Evolutionary conservation across 106 monocot species (phyloP).

Genomic region (Alisma plantagoaquatica): DNA sequence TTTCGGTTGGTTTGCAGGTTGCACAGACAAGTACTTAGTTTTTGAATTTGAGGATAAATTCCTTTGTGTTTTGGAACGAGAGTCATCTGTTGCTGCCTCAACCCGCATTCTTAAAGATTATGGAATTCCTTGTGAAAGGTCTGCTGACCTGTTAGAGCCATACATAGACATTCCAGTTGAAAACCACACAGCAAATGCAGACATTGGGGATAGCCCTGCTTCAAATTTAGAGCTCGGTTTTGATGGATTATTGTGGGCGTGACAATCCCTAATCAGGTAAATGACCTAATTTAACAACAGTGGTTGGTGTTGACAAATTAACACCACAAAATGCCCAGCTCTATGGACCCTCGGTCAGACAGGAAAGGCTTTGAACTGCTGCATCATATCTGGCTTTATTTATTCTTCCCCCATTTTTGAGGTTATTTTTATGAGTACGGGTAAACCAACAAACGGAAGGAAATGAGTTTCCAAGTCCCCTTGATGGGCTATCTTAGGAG

Average conservation of each 20-base stretch:
- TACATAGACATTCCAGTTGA: conserved; percentile 42
- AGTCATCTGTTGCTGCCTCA: conserved; percentile 48
- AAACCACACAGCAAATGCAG: conserved; percentile 19
- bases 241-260: conserved; percentile 92
- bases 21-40: conserved; percentile 73
- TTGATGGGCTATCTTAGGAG: too few relatives aligned
- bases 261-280: too few relatives aligned
- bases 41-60: conserved; percentile 97
- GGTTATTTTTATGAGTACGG: too few relatives aligned
- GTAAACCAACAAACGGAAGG: too few relatives aligned
- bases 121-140: conserved; percentile 78
- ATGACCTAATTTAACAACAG: too few relatives aligned
- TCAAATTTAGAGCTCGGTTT: conserved; percentile 74
- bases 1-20: conserved; percentile 37
- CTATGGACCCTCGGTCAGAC: too few relatives aligned
- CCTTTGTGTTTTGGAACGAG: conserved; percentile 75
- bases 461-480: too few relatives aligned
- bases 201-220: conserved; percentile 71
- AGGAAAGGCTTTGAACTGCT: too few relatives aligned
- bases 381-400: too few relatives aligned
- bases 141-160: conserved; percentile 55
- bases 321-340: too few relatives aligned
- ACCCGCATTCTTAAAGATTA: conserved; percentile 70
- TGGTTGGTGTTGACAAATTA: too few relatives aligned
- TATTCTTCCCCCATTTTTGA: too few relatives aligned